A percentile compares a stretch with the other conserved stretches of the same genome.
Evolutionary conservation across 2,329 filamentous ascomycete species (phyloP).

Genomic region (Sporothrix variecibatus): DNA sequence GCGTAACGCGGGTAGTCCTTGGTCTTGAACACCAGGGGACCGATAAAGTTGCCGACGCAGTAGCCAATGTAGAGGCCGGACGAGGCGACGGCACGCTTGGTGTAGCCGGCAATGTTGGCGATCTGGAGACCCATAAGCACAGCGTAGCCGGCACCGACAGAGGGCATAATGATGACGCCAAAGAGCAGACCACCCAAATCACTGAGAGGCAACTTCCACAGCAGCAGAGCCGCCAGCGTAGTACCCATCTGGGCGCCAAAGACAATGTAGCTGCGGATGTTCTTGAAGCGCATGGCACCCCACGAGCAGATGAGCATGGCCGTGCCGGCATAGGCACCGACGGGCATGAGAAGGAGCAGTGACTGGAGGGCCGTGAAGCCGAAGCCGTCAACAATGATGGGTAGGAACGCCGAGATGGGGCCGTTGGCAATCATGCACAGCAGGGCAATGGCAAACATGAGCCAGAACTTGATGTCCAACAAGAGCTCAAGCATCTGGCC

Average conservation of each 20-base stretch:
- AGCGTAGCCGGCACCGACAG: slow-evolving; percentile 48
- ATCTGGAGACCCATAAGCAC: slow-evolving; percentile 49
- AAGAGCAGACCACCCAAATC: slow-evolving; percentile 49
- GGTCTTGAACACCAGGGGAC: slow-evolving; percentile 38
- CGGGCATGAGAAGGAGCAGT: slow-evolving; percentile 45
- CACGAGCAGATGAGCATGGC: slow-evolving; percentile 44
- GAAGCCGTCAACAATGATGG: slow-evolving; percentile 49
- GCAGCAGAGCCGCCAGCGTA: slow-evolving; percentile 44
- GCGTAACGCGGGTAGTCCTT: slow-evolving; percentile 44
- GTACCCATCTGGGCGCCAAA: slow-evolving; percentile 45
- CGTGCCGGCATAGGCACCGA: slow-evolving; percentile 41
- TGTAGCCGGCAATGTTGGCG: slow-evolving; percentile 55
- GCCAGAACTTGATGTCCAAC: slow-evolving; percentile 43
- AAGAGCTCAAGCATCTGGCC: slow-evolving; percentile 44
- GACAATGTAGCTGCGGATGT: slow-evolving; percentile 36
- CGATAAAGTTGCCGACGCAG: slow-evolving; percentile 47
- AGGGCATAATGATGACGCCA: slow-evolving; percentile 51
- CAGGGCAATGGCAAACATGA: slow-evolving; percentile 43
- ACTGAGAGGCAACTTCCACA: slow-evolving; percentile 46
- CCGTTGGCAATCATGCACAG: slow-evolving; percentile 48
- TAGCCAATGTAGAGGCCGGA: slow-evolving; percentile 55
- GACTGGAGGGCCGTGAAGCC: slow-evolving; percentile 48
- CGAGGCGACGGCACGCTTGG: slow-evolving; percentile 50
- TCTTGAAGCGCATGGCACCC: slow-evolving; percentile 38
- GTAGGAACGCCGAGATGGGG: slow-evolving; percentile 47